These are phyloP conservation scores for Seiridium unicorne DNA, from an alignment of 2,329 filamentous ascomycete genomes.

Conservation along the genomic window DNA sequence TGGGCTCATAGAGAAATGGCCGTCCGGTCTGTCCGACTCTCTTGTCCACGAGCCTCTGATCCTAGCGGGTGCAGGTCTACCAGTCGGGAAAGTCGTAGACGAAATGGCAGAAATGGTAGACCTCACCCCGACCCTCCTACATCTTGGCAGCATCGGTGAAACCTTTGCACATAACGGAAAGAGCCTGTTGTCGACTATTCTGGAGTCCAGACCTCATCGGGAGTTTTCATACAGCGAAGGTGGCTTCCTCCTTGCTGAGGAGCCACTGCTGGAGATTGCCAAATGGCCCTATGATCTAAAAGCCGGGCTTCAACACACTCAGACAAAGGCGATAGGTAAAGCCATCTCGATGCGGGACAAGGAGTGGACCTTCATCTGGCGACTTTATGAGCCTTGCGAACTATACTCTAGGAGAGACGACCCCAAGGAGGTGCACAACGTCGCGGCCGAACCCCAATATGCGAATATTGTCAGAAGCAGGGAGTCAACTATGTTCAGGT, in stretches of 20 bases:
- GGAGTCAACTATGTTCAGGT: conserved; percentile 33
- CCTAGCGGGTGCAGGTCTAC: conserved; percentile 25
- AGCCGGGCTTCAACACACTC: conserved; percentile 40
- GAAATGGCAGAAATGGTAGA: conserved; percentile 44
- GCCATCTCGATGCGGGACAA: conserved; percentile 27
- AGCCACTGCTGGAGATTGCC: conserved; percentile 41
- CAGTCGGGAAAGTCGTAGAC: background rate
- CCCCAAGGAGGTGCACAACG: conserved; percentile 35
- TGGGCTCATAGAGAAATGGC: conserved; percentile 48
- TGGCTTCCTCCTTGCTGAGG: conserved; percentile 40
- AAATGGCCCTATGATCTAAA: conserved; percentile 47
- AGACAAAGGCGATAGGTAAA: conserved; percentile 41
- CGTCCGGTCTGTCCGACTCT: conserved; percentile 38
- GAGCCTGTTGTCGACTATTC: conserved; percentile 15
- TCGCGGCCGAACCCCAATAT: conserved; percentile 28
- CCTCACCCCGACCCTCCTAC: conserved; percentile 40
- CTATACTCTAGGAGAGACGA: conserved; percentile 41
- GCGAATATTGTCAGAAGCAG: conserved; percentile 16
- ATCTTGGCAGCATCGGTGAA: conserved; percentile 35
- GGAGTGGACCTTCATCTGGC: conserved; percentile 41
- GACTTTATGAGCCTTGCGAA: conserved; percentile 43
- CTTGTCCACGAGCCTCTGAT: conserved; percentile 42
- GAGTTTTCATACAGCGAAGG: conserved; percentile 33
- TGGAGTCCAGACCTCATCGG: background rate
- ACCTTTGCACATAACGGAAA: conserved; percentile 38